phyloP scores from a whole-genome alignment of 371 early-diverging fungal genomes.

The Funneliformis caledonium region DNA sequence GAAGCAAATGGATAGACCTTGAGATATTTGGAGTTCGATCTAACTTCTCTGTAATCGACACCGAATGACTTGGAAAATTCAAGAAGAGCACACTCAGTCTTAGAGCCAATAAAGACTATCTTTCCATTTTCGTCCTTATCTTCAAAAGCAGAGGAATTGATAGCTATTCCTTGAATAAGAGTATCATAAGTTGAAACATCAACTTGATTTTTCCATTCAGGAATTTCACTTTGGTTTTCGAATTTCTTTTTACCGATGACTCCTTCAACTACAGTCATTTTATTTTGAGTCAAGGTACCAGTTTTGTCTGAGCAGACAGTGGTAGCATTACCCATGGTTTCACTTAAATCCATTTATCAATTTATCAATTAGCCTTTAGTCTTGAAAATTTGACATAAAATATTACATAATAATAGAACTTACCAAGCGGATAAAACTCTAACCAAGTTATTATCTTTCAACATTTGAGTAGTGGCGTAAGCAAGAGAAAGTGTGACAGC shows the following conservation, averaged over 20 bases:
- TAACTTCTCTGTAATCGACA: conserved; percentile 61
- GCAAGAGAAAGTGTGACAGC: conserved; percentile 97
- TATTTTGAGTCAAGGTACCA: conserved; percentile 95
- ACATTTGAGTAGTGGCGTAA: conserved; percentile 93
- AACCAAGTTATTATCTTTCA: conserved; percentile 93
- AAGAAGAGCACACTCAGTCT: conserved; percentile 93
- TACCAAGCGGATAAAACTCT: conserved; percentile 88
- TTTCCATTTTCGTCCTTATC: conserved; percentile 77
- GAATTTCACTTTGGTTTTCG: conserved; percentile 45
- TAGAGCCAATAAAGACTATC: conserved; percentile 82
- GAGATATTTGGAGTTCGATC: conserved; percentile 60
- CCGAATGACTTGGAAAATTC: conserved; percentile 69
- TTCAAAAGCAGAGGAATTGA: conserved; percentile 93
- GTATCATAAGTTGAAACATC: conserved; percentile 47
- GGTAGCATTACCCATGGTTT: conserved; percentile 98
- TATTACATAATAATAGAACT: neutral
- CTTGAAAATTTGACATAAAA: neutral
- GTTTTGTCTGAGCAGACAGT: conserved; percentile 98
- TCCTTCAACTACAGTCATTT: conserved; percentile 91
- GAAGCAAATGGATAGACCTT: conserved; percentile 85
- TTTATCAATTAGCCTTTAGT: neutral
- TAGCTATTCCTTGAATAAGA: conserved; percentile 67
- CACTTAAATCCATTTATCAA: conserved; percentile 46
- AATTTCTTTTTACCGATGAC: conserved; percentile 57
- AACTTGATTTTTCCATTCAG: conserved; percentile 53